Evolutionary conservation across 2,329 filamentous ascomycete genomes (phyloP), one percentile per base, ranked within the genome.

Genomic region (Fusarium mexicanum): DNA sequence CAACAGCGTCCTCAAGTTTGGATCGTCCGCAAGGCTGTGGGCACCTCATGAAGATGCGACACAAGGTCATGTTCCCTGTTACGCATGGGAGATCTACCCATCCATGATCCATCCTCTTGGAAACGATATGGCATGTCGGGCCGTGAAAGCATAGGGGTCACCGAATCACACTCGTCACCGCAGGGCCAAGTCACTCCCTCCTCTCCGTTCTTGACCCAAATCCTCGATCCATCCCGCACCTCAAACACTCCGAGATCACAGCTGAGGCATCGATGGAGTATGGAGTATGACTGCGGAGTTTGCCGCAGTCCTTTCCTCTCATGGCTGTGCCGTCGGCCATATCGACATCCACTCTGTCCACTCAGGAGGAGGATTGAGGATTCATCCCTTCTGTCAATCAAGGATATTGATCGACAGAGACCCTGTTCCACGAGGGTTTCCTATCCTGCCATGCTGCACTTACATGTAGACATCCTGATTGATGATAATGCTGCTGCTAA

Each of bases 41-140:
- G 33, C 57, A 64, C 40, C 58, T 69, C 61, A 67, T 74, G 64
- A 64, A 48, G 76, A 78, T 78, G 74, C 53, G 72, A 77, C 72
- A 76, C 72, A 77, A 69, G 76, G 72, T 71, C 66, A 53, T 67
- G 57, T 64, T 67, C 76, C 76, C 67, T 76, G 74, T 59, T 71
- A 71, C 67, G 74, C 70, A 77, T 78, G 74, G 76, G 65, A 72
- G 72, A 77, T 78, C 76, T 76, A 76, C 63, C 35, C 24, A 37
- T 50, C 55, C 41, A 50, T 59, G 55, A 61, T 74, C 74, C 76
- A 78, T 77, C 57, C 76, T 77, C 69, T 51, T 67, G 74, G 63
- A 72, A 53, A 71, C 51, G 24, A 65, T 51, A 54, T 69, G 58
- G 40, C 33, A 69, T 40, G 61, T 57, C 60, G 61, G 63, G 47